Evolutionary conservation across 1,284 basidiomycete species (phyloP).

Genomic region (Heterobasidion annosum): DNA sequence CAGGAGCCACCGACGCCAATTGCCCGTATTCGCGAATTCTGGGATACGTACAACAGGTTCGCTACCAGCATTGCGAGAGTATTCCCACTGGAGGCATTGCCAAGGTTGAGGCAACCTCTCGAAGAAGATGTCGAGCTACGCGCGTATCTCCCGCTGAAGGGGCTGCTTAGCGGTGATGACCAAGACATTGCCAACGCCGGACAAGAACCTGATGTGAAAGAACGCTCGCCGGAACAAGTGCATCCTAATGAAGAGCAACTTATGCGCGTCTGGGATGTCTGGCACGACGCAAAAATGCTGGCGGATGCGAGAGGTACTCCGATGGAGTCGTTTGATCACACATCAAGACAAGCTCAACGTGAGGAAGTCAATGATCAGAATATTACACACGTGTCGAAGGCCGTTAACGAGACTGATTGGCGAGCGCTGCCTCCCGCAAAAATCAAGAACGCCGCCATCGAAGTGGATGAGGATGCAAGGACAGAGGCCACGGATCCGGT

Average conservation of each 20-base stretch:
- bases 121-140: conserved; percentile 90
- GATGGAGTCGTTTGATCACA: conserved; percentile 4
- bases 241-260: conserved; percentile 95
- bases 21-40: conserved; percentile 48
- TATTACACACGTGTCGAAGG: not conserved
- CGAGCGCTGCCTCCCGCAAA: not conserved
- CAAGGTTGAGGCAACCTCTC: conserved; percentile 54
- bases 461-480: conserved; percentile 57
- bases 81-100: conserved; percentile 68
- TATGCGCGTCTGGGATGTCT: conserved; percentile 85
- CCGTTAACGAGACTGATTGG: not conserved
- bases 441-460: conserved; percentile 10
- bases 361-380: not conserved
- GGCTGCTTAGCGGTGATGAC: conserved; percentile 28
- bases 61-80: conserved; percentile 50
- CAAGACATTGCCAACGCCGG: conserved; percentile 5
- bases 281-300: conserved; percentile 67
- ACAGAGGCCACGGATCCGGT: conserved; percentile 71
- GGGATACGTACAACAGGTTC: conserved; percentile 68
- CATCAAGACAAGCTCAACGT: not conserved
- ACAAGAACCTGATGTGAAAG: conserved; percentile 3
- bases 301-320: conserved; percentile 43
- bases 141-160: conserved; percentile 80
- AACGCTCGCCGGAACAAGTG: conserved; percentile 38
- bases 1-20: not conserved